A percentile compares a stretch with the other conserved stretches of the same genome.
Conservation (phyloP, 345 rosid species). For the Mercurialis annua region DNA sequence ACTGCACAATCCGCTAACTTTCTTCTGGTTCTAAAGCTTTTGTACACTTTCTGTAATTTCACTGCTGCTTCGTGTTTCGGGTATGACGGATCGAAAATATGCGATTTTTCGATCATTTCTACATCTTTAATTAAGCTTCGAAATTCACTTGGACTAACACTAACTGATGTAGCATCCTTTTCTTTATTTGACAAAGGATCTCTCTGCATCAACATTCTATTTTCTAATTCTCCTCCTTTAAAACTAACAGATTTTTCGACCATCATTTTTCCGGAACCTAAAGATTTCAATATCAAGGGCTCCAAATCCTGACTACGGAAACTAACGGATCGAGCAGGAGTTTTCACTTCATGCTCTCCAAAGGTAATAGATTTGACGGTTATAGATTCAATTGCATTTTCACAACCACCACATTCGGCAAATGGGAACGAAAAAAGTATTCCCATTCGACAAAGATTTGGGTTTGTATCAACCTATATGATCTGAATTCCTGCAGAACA, state of each 20-base stretch:
- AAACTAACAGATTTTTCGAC: conserved; percentile 79
- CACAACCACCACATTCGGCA: conserved; percentile 52
- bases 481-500: conserved; percentile 30
- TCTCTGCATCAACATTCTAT: conserved; percentile 43
- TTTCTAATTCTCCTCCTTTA: conserved; percentile 54
- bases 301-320: conserved; percentile 50
- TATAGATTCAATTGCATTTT: conserved; percentile 60
- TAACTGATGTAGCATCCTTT: conserved; percentile 11
- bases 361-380: conserved; percentile 71
- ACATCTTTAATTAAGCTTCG: conserved; percentile 19
- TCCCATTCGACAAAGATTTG: conserved; percentile 53
- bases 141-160: conserved; percentile 10
- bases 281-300: conserved; percentile 56
- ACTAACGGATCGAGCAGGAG: conserved; percentile 63
- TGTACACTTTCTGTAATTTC: conserved; percentile 84
- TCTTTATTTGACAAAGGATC: conserved; percentile 22
- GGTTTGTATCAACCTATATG: conserved; percentile 12
- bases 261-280: conserved; percentile 71
- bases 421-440: conserved; percentile 56
- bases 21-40: conserved; percentile 90
- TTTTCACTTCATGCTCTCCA: conserved; percentile 59
- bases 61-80: conserved; percentile 83
- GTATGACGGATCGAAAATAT: conserved; percentile 42
- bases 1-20: conserved; percentile 96
- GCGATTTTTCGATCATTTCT: conserved; percentile 19